Evolutionary conservation across 768 basidiomycete species (phyloP).

Genomic region (Cytidiella melzeri): DNA sequence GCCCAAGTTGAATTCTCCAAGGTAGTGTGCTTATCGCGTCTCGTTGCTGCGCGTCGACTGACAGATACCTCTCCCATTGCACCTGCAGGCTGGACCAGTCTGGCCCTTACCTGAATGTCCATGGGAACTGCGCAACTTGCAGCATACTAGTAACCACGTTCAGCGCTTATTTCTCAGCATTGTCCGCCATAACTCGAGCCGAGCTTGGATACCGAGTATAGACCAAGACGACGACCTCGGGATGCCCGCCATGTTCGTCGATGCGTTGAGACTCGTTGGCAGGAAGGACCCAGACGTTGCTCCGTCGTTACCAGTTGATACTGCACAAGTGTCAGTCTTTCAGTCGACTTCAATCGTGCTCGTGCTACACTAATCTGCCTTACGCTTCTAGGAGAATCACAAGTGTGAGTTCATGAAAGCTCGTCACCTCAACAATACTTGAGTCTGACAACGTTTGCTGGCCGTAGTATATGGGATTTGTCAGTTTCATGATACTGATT

Average conservation of each 20-base stretch:
- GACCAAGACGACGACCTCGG: neutral
- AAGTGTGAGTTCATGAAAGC: neutral
- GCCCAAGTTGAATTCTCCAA: too few species aligned
- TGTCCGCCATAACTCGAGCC: too few species aligned
- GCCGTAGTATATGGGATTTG: constrained; percentile 52
- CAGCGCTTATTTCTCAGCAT: too few species aligned
- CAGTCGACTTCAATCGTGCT: neutral
- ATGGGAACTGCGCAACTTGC: too few species aligned
- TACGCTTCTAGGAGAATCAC: constrained; percentile 6
- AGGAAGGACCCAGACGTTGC: neutral
- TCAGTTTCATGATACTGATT: constrained; percentile 43
- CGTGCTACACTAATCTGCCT: neutral
- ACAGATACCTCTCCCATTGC: too few species aligned
- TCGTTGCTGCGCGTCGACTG: too few species aligned
- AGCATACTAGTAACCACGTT: too few species aligned
- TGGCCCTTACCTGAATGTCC: too few species aligned
- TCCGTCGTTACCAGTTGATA: neutral
- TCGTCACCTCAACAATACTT: neutral
- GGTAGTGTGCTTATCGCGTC: too few species aligned
- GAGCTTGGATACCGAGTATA: neutral
- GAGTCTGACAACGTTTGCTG: neutral
- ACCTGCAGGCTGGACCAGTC: too few species aligned
- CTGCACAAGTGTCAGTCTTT: constrained; percentile 7
- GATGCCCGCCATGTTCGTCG: neutral
- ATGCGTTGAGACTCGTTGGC: neutral